Percentiles rank a stretch among this genome's conserved stretches.
phyloP scores from a whole-genome alignment of 176 grass and related monocot species.

The Avena insularis region DNA sequence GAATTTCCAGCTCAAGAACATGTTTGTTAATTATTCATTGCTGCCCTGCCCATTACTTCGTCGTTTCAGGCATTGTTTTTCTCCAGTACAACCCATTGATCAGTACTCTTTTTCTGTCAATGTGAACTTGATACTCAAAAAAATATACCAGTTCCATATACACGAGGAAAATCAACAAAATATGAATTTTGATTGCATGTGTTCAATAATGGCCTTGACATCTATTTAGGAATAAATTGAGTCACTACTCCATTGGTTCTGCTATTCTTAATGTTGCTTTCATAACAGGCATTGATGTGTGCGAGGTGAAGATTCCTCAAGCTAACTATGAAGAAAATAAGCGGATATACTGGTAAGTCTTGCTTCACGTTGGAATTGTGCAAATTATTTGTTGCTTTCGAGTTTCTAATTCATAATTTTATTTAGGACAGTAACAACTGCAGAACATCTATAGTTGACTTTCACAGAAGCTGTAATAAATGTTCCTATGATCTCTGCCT shows the following conservation, averaged over 20 bases:
- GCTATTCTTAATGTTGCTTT: slow-evolving; percentile 24
- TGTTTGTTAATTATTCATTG: not conserved
- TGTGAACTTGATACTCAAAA: not conserved
- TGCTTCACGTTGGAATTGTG: not conserved
- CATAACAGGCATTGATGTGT: slow-evolving; percentile 47
- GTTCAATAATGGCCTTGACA: not conserved
- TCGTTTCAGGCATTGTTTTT: not conserved
- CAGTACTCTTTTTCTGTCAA: not conserved
- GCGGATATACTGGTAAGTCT: slow-evolving; percentile 74
- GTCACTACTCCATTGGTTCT: not conserved
- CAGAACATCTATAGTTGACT: slow-evolving; percentile 84
- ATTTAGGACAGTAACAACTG: slow-evolving; percentile 66
- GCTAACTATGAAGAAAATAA: slow-evolving; percentile 30
- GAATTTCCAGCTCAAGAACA: not conserved
- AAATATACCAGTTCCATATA: not conserved
- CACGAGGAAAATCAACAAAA: not conserved
- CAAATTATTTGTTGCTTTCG: not conserved
- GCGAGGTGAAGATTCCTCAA: slow-evolving; percentile 44
- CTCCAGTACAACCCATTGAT: not conserved
- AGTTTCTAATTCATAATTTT: slow-evolving; percentile 24
- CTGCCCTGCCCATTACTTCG: not conserved
- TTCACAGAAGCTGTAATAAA: slow-evolving; percentile 68
- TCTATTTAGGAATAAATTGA: not conserved
- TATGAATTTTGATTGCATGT: not conserved
- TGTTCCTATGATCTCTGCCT: slow-evolving; percentile 82